A percentile compares a stretch with the other conserved stretches of the same genome.
These are phyloP conservation scores for Apiospora phragmitis DNA, from an alignment of 2,329 filamentous ascomycete genomes.

Conservation along the genomic window DNA sequence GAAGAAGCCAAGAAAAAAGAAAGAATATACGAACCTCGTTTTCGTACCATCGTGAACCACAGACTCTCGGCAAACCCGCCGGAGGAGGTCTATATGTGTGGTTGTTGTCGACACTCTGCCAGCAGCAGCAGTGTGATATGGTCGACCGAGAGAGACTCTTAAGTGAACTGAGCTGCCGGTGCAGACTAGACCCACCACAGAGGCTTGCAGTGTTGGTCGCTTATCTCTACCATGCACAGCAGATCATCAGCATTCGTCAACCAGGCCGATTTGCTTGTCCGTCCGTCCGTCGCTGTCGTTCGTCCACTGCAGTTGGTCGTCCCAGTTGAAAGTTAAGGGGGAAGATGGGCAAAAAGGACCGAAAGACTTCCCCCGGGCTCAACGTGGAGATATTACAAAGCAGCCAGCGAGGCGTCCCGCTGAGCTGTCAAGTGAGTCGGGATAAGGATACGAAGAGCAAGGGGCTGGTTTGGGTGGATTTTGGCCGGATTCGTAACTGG, in stretches of 20 bases:
- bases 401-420: background rate
- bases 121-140: background rate
- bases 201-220: background rate
- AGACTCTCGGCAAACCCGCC: background rate
- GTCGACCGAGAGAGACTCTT: background rate
- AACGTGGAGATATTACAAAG: slow-evolving; percentile 3
- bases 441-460: background rate
- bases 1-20: slow-evolving; percentile 20
- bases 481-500: slow-evolving; percentile 2
- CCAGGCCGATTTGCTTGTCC: background rate
- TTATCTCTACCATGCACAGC: slow-evolving; percentile 6
- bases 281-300: background rate
- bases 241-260: slow-evolving; percentile 6
- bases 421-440: background rate
- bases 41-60: slow-evolving; percentile 49
- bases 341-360: background rate
- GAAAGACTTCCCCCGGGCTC: background rate
- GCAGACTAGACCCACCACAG: background rate
- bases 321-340: background rate
- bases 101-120: background rate
- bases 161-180: background rate
- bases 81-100: background rate
- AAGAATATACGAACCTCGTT: slow-evolving; percentile 49
- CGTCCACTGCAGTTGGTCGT: background rate
- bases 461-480: slow-evolving; percentile 6